A percentile compares a stretch with the other conserved stretches of the same genome.
Evolutionary conservation across 2,329 filamentous ascomycete genomes (phyloP).

Genomic region (Trichocomaceae sp.): DNA sequence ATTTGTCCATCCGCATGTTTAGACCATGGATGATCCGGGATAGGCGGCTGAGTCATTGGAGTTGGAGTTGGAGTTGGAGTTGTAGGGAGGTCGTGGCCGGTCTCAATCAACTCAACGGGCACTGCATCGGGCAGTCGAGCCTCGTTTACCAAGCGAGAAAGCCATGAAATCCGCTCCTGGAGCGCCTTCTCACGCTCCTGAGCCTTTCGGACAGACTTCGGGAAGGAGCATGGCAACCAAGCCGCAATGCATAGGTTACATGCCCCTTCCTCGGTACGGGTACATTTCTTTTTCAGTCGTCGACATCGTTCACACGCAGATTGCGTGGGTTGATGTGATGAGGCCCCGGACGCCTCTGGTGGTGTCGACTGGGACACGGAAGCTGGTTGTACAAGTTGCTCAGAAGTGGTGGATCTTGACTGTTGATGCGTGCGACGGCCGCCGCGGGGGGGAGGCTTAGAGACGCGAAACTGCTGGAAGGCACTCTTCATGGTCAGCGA

Average conservation of each 20-base stretch:
- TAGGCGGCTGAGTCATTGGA: conserved; percentile 15
- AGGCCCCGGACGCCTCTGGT: neutral
- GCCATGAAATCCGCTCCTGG: conserved; percentile 38
- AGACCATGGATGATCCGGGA: neutral
- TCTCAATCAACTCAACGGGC: conserved; percentile 33
- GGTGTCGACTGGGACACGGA: no score
- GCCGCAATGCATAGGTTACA: conserved; percentile 38
- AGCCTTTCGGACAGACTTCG: conserved; percentile 25
- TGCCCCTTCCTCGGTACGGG: conserved; percentile 28
- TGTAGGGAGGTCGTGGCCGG: conserved; percentile 15
- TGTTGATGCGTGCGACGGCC: no score
- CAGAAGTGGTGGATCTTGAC: no score
- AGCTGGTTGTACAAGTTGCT: no score
- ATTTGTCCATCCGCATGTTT: no score
- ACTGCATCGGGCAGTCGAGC: conserved; percentile 21
- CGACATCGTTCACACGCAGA: conserved; percentile 41
- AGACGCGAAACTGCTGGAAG: conserved; percentile 12
- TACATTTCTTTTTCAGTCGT: conserved; percentile 44
- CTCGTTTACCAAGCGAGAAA: conserved; percentile 34
- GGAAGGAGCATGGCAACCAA: conserved; percentile 36
- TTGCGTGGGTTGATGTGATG: conserved; percentile 7
- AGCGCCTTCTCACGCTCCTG: conserved; percentile 31
- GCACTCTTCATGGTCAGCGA: conserved; percentile 12
- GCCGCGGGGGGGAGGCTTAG: conserved; percentile 2
- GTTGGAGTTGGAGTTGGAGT: no score